Evolutionary conservation across 2,329 filamentous ascomycete genomes (phyloP), one percentile per base, ranked within the genome.

Genomic region (Alternaria conjuncta): DNA sequence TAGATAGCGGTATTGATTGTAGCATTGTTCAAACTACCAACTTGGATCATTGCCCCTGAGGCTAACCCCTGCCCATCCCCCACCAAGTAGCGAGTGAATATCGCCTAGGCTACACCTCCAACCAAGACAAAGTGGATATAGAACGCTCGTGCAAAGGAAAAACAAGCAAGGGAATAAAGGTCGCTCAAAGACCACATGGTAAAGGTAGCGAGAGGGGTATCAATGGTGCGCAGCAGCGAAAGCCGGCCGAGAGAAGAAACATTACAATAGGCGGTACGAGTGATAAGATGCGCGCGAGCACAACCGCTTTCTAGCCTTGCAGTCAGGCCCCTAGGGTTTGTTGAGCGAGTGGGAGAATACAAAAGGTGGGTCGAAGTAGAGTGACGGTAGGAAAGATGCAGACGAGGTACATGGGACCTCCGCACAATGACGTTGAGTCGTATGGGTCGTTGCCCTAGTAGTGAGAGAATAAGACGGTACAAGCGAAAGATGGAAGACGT

Each of bases 111-210:
- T 56, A 53, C 41, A 56, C 23, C 54, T 26, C 43, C 41, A 10
- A 30, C 12, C 12, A 20, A 55, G 10, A 46, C 43, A 36, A 32
- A 36, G 43, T 44, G 50, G 23, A 54, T 80, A 78, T 82, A 80
- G 80, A 78, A 81, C 80, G 79, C 73, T 81, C 77, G 79, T 81
- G 79, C 81, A 81, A 80, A 23, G 18, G 20, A 57, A 53, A 4
- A 15, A 47, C 41, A 56, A 44, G 15, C 50, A 47, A 57, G 46
- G 21, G 51, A 23, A 57, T 30, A 50, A 65, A 51, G 20, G 55
- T 30, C 26, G 53, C 47, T 45, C 32, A 45, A 50, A 53, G 18
- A 54, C 55, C 21, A 57, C 23, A 8, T 6, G 55, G 57, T 13
- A 44, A 50, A 60, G 23, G 28, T 61, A 47, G 45, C 46, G 50